These are phyloP conservation scores for Moesziomyces sp. DNA, from an alignment of 1,284 basidiomycete species.

Conservation along the genomic window DNA sequence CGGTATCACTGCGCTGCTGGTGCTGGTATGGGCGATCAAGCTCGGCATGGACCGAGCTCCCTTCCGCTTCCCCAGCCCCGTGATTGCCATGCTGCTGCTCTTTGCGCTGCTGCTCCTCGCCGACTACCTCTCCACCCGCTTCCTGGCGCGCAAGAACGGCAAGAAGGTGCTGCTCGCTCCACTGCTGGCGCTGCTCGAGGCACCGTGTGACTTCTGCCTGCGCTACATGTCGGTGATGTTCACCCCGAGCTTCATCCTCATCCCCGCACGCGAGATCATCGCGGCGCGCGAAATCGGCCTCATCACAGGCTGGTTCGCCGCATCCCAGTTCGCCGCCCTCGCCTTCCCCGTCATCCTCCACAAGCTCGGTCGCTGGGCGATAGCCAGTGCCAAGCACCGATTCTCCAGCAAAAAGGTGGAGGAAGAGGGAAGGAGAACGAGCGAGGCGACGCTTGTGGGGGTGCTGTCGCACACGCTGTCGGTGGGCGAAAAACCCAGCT, in stretches of 20 bases:
- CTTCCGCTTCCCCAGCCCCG: constrained; percentile 55
- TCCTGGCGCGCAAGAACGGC: not conserved
- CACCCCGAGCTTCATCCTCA: constrained; percentile 58
- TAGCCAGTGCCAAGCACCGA: not conserved
- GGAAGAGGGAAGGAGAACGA: constrained; percentile 17
- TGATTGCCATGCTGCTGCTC: constrained; percentile 50
- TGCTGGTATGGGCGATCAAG: constrained; percentile 49
- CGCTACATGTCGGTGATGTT: constrained; percentile 63
- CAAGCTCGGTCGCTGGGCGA: constrained; percentile 5
- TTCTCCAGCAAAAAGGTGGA: not conserved
- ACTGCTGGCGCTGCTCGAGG: constrained; percentile 35
- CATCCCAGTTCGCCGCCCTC: constrained; percentile 45
- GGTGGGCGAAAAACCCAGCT: constrained; percentile 22
- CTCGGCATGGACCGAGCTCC: constrained; percentile 51
- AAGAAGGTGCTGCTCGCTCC: constrained; percentile 17
- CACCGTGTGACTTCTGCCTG: constrained; percentile 59
- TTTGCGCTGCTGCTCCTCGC: constrained; percentile 45
- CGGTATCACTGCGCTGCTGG: constrained; percentile 43
- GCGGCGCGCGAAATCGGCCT: constrained; percentile 54
- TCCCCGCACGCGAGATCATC: constrained; percentile 58
- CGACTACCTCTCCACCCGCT: constrained; percentile 35
- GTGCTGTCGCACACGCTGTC: constrained; percentile 17
- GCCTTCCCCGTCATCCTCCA: constrained; percentile 52
- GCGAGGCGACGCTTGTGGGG: constrained; percentile 21
- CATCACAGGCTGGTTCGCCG: constrained; percentile 55